Evolutionary conservation across 2,329 filamentous ascomycete genomes (phyloP), one percentile per base, ranked within the genome.

Genomic region (Penicillium sp.): DNA sequence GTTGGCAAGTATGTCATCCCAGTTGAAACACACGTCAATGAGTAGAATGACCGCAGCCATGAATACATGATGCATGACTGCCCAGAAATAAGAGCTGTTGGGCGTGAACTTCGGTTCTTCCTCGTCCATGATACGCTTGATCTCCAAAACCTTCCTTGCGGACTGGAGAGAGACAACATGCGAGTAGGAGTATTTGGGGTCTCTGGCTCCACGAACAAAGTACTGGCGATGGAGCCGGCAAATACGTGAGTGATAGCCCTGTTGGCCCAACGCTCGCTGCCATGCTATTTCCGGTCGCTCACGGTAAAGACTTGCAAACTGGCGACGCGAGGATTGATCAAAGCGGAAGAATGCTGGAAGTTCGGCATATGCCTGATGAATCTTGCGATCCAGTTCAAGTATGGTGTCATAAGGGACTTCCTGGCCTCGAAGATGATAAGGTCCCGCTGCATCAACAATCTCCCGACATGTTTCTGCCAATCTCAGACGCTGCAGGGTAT

Each of bases 401-500:
- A 78, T 68, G n/a, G 72, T 73, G 10, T 72, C 66, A 37, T 78
- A 78, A 18, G 70, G 60, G 11, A 75, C 44, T 27, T 72, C 71
- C 6, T 66, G 50, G 0, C 68, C 63, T 9, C 67, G 60, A 0
- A 72, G 51, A 39, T 69, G 61, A 14, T 70, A 65, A 10, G 70
- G 56, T 5, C 71, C 68, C 2, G 65, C 70, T 13, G 67, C 60
- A 50, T 82, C 79, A 2, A 77, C 69, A 2, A 81, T 72, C 7
- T 72, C 68, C 3, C 79, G 74, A 46, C 76, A 79, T 4, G 77
- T 63, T 36, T 74, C 69, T 14, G 74, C 75, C 10, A 82, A 64
- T 31, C 72, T 74, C n/a, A 80, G 68, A 0, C 80, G 74, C 36
- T 77, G 70, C 5, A 81, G 65, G 24, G 75, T 77, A 57, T 80